Conservation (phyloP, 352 stramenopile genomes). For the Pythium insidiosum region DNA sequence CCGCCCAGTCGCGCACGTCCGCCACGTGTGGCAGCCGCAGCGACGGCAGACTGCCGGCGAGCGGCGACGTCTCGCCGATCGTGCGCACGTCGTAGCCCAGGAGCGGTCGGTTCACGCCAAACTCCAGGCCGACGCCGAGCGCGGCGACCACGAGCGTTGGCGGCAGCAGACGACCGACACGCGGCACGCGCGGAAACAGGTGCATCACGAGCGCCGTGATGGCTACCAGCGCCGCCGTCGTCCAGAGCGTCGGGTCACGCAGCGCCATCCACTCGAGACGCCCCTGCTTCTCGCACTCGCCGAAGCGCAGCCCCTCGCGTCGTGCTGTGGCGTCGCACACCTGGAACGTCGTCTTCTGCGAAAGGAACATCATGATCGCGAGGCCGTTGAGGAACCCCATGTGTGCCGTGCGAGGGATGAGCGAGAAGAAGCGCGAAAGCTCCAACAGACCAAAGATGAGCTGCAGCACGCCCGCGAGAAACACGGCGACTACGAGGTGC, state of each 20-base stretch:
- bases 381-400: constrained; percentile 96
- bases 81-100: constrained; percentile 68
- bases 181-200: constrained; percentile 57
- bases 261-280: constrained; percentile 71
- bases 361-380: constrained; percentile 91
- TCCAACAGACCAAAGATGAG: constrained; percentile 73
- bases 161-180: constrained; percentile 58
- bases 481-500: constrained; percentile 85
- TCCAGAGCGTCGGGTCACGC: constrained; percentile 40
- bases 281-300: constrained; percentile 60
- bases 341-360: constrained; percentile 90
- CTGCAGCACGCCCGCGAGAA: constrained; percentile 83
- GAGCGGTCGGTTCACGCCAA: constrained; percentile 73
- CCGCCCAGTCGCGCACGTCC: constrained; percentile 46
- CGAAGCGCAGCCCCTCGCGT: constrained; percentile 45
- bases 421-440: constrained; percentile 87
- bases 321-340: too few species aligned
- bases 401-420: constrained; percentile 93
- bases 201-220: constrained; percentile 87
- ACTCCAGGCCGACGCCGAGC: constrained; percentile 79
- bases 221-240: constrained; percentile 59
- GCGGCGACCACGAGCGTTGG: constrained; percentile 74
- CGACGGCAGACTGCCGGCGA: constrained; percentile 39
- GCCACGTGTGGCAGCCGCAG: constrained; percentile 41
- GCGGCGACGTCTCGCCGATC: constrained; percentile 64